phyloP scores from a whole-genome alignment of 768 basidiomycete genomes.

The Suillus occidentalis region DNA sequence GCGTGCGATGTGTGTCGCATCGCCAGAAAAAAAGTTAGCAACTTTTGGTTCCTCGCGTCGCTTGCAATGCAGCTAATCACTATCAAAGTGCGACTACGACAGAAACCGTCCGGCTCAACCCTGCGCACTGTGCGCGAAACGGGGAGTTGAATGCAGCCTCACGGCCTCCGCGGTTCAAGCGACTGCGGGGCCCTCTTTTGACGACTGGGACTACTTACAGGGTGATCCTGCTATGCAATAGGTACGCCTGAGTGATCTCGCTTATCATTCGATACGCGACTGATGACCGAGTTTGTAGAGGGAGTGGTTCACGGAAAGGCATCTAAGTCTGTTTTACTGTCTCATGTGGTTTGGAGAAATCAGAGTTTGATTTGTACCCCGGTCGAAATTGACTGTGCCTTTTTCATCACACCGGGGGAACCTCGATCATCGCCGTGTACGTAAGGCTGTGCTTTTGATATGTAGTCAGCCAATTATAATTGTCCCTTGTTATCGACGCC shows the following conservation, averaged over 20 bases:
- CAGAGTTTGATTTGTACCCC: conserved; percentile 4
- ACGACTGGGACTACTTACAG: neutral
- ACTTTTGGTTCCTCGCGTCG: neutral
- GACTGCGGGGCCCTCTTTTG: neutral
- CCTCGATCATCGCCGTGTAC: neutral
- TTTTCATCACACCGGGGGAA: conserved; percentile 4
- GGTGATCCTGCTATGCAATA: neutral
- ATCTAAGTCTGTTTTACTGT: neutral
- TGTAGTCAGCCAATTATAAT: neutral
- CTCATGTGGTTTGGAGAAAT: conserved; percentile 3
- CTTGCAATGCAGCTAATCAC: neutral
- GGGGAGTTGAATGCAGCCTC: conserved; percentile 15
- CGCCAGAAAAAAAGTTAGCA: neutral
- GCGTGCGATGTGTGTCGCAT: neutral
- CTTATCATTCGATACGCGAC: neutral
- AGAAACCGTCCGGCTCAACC: conserved; percentile 13
- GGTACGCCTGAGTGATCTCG: neutral
- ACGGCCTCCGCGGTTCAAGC: conserved; percentile 8
- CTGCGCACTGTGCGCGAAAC: conserved; percentile 23
- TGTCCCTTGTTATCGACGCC: neutral
- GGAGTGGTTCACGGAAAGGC: neutral
- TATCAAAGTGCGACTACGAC: conserved; percentile 14
- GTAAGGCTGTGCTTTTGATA: neutral
- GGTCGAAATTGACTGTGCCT: neutral
- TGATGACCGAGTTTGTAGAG: neutral